Evolutionary conservation across 306 rosid genomes (phyloP).

Genomic region (Quercus agrifolia): DNA sequence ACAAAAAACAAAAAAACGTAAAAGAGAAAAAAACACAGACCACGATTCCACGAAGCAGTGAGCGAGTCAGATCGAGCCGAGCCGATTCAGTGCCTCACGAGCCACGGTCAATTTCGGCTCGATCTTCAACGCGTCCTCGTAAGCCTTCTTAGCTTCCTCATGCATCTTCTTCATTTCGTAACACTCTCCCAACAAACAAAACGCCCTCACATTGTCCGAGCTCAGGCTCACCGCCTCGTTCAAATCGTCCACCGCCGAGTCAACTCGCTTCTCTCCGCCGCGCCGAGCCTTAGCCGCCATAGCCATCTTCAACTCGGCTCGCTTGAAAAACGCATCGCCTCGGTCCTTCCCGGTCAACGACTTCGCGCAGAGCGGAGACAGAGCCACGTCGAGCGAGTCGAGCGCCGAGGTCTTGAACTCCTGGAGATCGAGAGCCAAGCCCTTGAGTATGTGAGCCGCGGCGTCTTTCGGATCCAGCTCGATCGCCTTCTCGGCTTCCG

Average conservation of each 20-base stretch:
- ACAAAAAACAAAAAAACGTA: neutral
- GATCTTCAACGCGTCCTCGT: constrained; percentile 55
- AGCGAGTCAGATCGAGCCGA: constrained; percentile 22
- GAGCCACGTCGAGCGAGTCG: constrained; percentile 66
- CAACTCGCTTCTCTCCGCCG: constrained; percentile 19
- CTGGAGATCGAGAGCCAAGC: constrained; percentile 66
- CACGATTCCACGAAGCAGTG: neutral
- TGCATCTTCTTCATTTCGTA: constrained; percentile 66
- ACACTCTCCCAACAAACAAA: constrained; percentile 67
- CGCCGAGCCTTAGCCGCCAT: constrained; percentile 23
- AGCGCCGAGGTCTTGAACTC: constrained; percentile 78
- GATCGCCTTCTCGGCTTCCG: constrained; percentile 72
- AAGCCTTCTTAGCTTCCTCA: constrained; percentile 73
- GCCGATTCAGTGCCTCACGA: constrained; percentile 55
- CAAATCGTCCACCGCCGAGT: constrained; percentile 65
- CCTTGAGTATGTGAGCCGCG: constrained; percentile 75
- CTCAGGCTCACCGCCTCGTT: constrained; percentile 52
- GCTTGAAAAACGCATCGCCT: constrained; percentile 74
- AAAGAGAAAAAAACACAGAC: neutral
- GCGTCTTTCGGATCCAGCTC: constrained; percentile 75
- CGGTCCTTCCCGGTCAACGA: constrained; percentile 54
- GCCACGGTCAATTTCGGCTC: constrained; percentile 48
- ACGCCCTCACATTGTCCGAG: constrained; percentile 49
- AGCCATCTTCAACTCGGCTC: constrained; percentile 72
- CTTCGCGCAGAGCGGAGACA: constrained; percentile 61